Base-by-base conservation (phyloP, 139 green algal species). In the Monoraphidium neglectum region DNA sequence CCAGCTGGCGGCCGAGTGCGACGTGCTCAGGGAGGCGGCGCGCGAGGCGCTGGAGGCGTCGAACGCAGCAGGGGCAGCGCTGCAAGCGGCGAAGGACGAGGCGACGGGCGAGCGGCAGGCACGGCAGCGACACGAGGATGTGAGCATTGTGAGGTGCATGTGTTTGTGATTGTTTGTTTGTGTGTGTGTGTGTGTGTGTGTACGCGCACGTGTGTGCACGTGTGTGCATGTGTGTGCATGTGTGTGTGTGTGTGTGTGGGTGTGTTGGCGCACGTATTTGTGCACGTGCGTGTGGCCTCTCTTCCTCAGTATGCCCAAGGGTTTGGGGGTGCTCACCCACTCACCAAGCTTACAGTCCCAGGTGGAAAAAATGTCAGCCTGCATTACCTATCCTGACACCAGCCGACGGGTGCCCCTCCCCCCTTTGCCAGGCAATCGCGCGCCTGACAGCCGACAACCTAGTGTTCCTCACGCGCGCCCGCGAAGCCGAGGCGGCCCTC, bases 401-500 rank as follows among this genome's bases (percentile, higher is more conserved):
- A 38, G 21, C n/a, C 56, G 33, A 36, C 35, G 33, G 12, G 32
- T 24, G 4, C 51, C 15, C 2, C 4, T 76, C 12, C 4, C 60
- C 8, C 68, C 47, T 24, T 21, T 54, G 16, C 13, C 28, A 16
- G 12, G 28, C 28, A 0, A 70, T 62, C 8, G 86, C 86, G 13
- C 84, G 86, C 53, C 80, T 91, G 43, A 91, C 86, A 5, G 86
- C 84, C 2, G 86, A 91, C 86, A 91, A 91, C 79, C 75, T 91
- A 15, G 77, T 89, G 37, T 89, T 91, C 77, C 57, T 91, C 47
- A 88, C 88, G 75, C 81, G 83, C 38, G 76, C 89, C 3, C 83
- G 80, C 24, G 86, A 86, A 47, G 74, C 80, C 23, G 86, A 91
- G 78, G 74, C 74, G 28, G 78, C 84, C 38, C 77, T 87, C 35